phyloP scores from a whole-genome alignment of 108 stramenopile genomes.

The Stephanodiscus triporus region DNA sequence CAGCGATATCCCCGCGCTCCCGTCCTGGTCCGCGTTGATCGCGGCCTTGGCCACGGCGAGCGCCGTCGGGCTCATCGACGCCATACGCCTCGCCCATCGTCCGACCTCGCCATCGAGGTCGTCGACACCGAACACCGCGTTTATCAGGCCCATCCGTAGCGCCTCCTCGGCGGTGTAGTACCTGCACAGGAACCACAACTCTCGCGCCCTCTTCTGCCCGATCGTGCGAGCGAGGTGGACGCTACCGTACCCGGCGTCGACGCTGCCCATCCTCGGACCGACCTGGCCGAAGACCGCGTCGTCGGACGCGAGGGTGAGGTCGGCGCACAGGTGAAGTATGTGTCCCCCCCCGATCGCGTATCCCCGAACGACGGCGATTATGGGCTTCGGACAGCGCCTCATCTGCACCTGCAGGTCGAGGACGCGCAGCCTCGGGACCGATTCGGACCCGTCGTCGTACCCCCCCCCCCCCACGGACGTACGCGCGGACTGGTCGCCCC shows the following conservation, averaged over 20 bases:
- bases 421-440: conserved; percentile 76
- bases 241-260: conserved; percentile 95
- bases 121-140: conserved; percentile 67
- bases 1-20: conserved; percentile 88
- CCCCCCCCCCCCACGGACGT: conserved; percentile 83
- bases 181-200: conserved; percentile 91
- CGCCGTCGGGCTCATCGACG: conserved; percentile 88
- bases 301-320: conserved; percentile 84
- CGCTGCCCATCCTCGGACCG: conserved; percentile 92
- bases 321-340: conserved; percentile 94
- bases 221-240: conserved; percentile 86
- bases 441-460: conserved; percentile 91
- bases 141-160: conserved; percentile 88
- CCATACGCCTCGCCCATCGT: conserved; percentile 91
- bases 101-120: conserved; percentile 84
- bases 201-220: conserved; percentile 94
- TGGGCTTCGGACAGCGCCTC: conserved; percentile 95
- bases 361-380: conserved; percentile 91
- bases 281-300: conserved; percentile 94
- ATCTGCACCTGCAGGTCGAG: conserved; percentile 91
- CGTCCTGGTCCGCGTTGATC: conserved; percentile 94
- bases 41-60: conserved; percentile 91
- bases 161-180: conserved; percentile 90
- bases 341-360: conserved; percentile 97
- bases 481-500: conserved; percentile 92